A percentile compares a stretch with the other conserved stretches of the same genome.
These are phyloP conservation scores for Nephelium lappaceum DNA, from an alignment of 345 rosid species.

Conservation along the genomic window DNA sequence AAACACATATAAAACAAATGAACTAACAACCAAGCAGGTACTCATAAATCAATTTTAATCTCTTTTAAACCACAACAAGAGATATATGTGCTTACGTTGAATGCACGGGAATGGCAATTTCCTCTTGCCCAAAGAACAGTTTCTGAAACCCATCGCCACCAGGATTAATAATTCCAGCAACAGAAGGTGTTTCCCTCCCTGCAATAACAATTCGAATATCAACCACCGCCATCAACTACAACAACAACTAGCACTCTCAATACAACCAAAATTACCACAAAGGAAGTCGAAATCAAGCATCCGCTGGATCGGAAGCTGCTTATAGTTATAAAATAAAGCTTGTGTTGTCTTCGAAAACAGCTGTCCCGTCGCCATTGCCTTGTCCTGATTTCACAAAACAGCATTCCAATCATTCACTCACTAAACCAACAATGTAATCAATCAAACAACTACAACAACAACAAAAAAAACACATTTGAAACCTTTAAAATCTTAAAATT, in stretches of 20 bases:
- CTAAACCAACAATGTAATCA: background rate
- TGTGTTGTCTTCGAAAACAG: constrained; percentile 86
- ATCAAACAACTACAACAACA: no score
- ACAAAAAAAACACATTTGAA: no score
- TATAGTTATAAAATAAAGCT: constrained; percentile 90
- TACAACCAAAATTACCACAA: constrained; percentile 53
- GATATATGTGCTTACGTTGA: constrained; percentile 54
- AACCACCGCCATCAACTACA: constrained; percentile 11
- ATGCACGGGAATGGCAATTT: constrained; percentile 97
- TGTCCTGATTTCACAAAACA: constrained; percentile 37
- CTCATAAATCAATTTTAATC: background rate
- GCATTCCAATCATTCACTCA: background rate
- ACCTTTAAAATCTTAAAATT: no score
- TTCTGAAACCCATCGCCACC: constrained; percentile 98
- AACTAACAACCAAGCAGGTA: background rate
- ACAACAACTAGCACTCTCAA: background rate
- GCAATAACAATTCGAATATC: constrained; percentile 1
- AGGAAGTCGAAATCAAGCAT: constrained; percentile 99
- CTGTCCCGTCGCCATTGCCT: constrained; percentile 89
- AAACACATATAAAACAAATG: background rate
- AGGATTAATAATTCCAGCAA: constrained; percentile 93
- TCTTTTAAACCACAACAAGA: constrained; percentile 8
- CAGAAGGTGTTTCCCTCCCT: constrained; percentile 97
- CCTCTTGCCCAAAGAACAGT: constrained; percentile 98
- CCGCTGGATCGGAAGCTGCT: constrained; percentile 96